Evolutionary conservation across 345 rosid species (phyloP).

Genomic region (Nasturtium officinale): DNA sequence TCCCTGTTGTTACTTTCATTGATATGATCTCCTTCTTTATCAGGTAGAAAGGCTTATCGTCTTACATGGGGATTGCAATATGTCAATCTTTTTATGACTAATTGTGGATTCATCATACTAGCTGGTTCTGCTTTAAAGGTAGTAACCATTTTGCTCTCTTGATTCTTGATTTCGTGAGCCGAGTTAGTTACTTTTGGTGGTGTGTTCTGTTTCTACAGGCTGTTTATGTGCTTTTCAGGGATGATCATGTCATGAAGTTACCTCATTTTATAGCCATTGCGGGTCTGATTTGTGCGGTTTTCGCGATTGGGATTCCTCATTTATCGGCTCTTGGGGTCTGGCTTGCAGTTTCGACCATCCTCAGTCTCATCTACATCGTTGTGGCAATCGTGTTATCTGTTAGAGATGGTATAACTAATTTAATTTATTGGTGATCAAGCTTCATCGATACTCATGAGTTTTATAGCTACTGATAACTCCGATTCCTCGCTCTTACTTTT

Average conservation of each 20-base stretch:
- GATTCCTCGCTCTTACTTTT: neutral
- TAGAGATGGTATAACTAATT: slow-evolving; percentile 60
- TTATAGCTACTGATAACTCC: neutral
- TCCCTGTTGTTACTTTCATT: neutral
- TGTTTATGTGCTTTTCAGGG: slow-evolving; percentile 56
- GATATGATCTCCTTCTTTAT: neutral
- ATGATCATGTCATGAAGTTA: slow-evolving; percentile 51
- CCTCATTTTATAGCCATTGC: slow-evolving; percentile 62
- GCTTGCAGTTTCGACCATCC: slow-evolving; percentile 83
- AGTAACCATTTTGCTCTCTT: neutral
- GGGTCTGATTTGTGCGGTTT: slow-evolving; percentile 57
- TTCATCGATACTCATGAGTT: neutral
- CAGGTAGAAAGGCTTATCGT: slow-evolving; percentile 71
- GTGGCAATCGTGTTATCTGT: slow-evolving; percentile 61
- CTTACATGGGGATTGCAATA: slow-evolving; percentile 77
- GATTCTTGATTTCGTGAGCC: slow-evolving; percentile 8
- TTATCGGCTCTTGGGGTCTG: slow-evolving; percentile 80
- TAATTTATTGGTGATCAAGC: neutral
- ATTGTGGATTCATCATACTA: slow-evolving; percentile 73
- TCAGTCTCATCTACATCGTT: slow-evolving; percentile 62
- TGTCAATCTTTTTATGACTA: slow-evolving; percentile 82
- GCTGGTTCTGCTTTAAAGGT: slow-evolving; percentile 88
- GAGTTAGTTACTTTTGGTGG: slow-evolving; percentile 4
- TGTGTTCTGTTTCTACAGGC: slow-evolving; percentile 47
- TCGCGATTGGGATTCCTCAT: slow-evolving; percentile 85